Base-by-base conservation (phyloP, 371 early-diverging fungal species). In the Blyttiomyces sp. region DNA sequence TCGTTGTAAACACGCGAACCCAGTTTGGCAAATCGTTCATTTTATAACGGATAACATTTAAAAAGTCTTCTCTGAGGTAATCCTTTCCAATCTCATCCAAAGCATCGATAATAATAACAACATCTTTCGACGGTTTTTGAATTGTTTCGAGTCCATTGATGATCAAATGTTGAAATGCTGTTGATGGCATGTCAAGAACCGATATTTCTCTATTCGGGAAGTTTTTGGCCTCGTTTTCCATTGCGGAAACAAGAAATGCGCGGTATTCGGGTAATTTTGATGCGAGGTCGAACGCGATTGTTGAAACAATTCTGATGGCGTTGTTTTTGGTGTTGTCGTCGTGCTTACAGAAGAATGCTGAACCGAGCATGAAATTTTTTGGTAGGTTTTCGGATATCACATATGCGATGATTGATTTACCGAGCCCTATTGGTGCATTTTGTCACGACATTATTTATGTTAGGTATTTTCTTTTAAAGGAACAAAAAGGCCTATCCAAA, bases 321-420 rank as follows among this genome's bases (percentile, higher is more conserved):
- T 42, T 39, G 39, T 54, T 54, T 27, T 54, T 54, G 16, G 19
- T 6, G 13, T 6, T 21, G 33, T 54, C 54, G 23, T 54, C 42
- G 44, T 54, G 54, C 16, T 33, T n/a, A 23, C 54, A 54, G 26
- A n/a, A 54, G 33, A 54, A 54, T 13, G 16, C 48, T 17, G 54
- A 46, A 9, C 48, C 54, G 16, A 54, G 48, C 5, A 13, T 16
- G n/a, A 30, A n/a, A 44, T 9, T 23, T 11, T 13, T 42, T 17
- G 54, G 54, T 24, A 54, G 43, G 23, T 48, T 13, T 23, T 54
- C 19, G 6, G n/a, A 39, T 34, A 42, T 13, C 16, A 39, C 16
- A 11, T 23, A 54, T 16, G 54, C 48, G 42, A 54, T 54, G 7
- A 54, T 9, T 54, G 54, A 54, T 27, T 54, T 54, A 39, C 43